These are phyloP conservation scores for Bryopsis sp. DNA, from an alignment of 139 green algal genomes.

Conservation along the genomic window DNA sequence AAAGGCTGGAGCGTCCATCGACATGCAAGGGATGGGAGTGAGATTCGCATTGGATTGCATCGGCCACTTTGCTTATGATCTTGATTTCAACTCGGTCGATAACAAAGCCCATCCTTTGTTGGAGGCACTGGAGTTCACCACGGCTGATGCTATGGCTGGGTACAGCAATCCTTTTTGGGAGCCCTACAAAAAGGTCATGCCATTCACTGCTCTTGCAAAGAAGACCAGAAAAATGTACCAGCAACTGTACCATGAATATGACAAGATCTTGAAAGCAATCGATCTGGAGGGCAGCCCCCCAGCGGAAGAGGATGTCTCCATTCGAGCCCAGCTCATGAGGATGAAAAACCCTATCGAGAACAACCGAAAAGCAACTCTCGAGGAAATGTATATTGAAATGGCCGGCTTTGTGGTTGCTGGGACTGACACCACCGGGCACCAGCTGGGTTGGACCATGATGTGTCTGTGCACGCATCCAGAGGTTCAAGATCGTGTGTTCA, in stretches of 20 bases:
- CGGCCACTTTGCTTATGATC: not conserved
- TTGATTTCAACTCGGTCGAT: not conserved
- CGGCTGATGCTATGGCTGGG: not conserved
- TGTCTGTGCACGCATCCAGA: constrained; percentile 1
- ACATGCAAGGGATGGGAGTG: not conserved
- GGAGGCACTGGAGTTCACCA: not conserved
- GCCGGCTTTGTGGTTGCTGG: not conserved
- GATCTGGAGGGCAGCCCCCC: not conserved
- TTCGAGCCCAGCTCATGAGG: not conserved
- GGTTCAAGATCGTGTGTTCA: not conserved
- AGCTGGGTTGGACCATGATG: constrained; percentile 1
- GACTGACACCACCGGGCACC: constrained; percentile 10
- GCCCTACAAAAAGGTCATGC: not conserved
- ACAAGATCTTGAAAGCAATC: not conserved
- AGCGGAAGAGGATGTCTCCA: not conserved
- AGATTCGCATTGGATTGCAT: not conserved
- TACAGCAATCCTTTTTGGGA: too few species aligned
- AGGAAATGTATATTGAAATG: not conserved
- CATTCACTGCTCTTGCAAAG: not conserved
- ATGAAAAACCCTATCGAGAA: constrained; percentile 5
- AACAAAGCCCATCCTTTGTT: not conserved
- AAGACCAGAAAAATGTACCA: not conserved
- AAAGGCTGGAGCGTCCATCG: not conserved
- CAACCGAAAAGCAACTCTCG: not conserved
- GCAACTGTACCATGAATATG: not conserved